Conservation (phyloP, 768 basidiomycete species). For the Rhodotorula diobovata region DNA sequence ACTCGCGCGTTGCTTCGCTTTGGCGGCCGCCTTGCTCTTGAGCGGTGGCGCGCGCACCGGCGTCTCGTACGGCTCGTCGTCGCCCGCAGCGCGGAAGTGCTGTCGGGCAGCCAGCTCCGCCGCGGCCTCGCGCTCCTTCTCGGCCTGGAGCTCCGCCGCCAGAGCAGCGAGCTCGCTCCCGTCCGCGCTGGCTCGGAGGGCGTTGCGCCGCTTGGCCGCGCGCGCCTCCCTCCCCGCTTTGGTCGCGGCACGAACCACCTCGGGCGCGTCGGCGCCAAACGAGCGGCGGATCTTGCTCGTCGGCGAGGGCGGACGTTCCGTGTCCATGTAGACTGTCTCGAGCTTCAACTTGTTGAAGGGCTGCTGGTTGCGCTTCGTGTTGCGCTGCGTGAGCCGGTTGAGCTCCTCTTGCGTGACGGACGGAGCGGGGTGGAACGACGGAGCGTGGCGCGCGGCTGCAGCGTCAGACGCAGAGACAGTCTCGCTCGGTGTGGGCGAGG, state of each 20-base stretch:
- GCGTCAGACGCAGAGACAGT: background rate
- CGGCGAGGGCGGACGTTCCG: slow-evolving; percentile 40
- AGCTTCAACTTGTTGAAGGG: slow-evolving; percentile 37
- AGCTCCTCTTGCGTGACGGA: slow-evolving; percentile 34
- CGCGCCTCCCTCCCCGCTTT: slow-evolving; percentile 21
- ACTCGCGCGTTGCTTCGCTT: no score
- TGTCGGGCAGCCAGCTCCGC: background rate
- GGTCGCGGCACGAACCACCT: background rate
- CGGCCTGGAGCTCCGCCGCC: background rate
- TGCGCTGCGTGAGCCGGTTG: slow-evolving; percentile 33
- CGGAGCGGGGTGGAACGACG: slow-evolving; percentile 21
- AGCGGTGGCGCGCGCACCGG: background rate
- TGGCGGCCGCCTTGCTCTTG: background rate
- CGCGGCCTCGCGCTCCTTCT: background rate
- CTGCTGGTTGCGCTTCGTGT: slow-evolving; percentile 38
- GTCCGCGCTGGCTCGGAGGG: slow-evolving; percentile 27
- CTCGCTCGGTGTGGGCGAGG: background rate
- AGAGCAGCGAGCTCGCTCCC: slow-evolving; percentile 18
- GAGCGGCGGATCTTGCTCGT: slow-evolving; percentile 41
- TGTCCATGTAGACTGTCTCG: slow-evolving; percentile 33
- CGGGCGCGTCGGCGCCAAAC: background rate
- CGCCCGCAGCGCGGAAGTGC: slow-evolving; percentile 34
- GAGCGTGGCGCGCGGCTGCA: background rate
- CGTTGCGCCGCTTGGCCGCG: slow-evolving; percentile 18
- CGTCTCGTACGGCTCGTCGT: slow-evolving; percentile 34